Percentiles rank a stretch among this genome's conserved stretches.
These are phyloP conservation scores for Lactifluus pinguis DNA, from an alignment of 768 basidiomycete genomes.

Conservation along the genomic window DNA sequence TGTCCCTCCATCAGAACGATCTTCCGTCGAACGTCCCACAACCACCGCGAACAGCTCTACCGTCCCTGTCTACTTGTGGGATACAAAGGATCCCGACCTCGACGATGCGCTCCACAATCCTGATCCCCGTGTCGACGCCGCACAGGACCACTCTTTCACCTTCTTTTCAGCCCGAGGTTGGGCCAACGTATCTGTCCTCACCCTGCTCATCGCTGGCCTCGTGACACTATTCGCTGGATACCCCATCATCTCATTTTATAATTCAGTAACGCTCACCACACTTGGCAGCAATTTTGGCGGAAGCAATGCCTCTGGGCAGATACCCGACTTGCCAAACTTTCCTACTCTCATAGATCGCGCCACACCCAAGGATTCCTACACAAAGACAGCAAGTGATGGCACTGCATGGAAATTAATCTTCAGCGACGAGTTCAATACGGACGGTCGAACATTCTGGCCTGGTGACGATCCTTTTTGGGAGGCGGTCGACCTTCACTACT, in stretches of 20 bases:
- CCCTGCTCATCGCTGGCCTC: constrained; percentile 58
- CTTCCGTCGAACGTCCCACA: constrained; percentile 32
- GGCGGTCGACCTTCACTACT: constrained; percentile 80
- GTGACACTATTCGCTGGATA: constrained; percentile 82
- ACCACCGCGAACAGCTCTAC: constrained; percentile 45
- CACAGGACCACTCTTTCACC: constrained; percentile 50
- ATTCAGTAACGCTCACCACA: constrained; percentile 20
- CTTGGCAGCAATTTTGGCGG: constrained; percentile 79
- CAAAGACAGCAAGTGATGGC: constrained; percentile 66
- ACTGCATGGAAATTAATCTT: constrained; percentile 75
- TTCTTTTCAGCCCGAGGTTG: constrained; percentile 79
- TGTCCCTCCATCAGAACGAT: constrained; percentile 39
- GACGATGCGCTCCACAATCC: constrained; percentile 90
- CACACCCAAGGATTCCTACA: constrained; percentile 52
- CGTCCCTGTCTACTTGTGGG: constrained; percentile 68
- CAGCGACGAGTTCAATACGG: constrained; percentile 77
- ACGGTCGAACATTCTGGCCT: constrained; percentile 63
- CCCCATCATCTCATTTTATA: constrained; percentile 63
- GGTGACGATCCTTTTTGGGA: constrained; percentile 86
- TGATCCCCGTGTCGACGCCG: constrained; percentile 62
- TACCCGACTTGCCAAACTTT: constrained; percentile 63
- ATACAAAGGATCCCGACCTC: constrained; percentile 70
- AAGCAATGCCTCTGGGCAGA: constrained; percentile 80
- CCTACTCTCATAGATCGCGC: constrained; percentile 66
- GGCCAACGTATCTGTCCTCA: constrained; percentile 65